phyloP scores from a whole-genome alignment of 371 early-diverging fungal species.

The Saksenaea vasiformis region DNA sequence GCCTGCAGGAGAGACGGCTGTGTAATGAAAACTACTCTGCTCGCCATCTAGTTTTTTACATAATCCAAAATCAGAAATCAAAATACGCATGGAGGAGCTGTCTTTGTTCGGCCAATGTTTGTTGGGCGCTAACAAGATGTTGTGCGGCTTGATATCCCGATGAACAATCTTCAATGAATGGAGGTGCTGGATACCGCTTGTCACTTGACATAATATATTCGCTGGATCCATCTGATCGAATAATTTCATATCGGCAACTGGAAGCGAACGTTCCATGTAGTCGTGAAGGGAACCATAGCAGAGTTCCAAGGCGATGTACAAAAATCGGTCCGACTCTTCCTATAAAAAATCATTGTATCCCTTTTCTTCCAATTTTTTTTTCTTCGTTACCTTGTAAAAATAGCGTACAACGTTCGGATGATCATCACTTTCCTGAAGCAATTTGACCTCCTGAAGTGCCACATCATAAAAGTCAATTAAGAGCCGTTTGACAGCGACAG shows the following conservation, averaged over 20 bases:
- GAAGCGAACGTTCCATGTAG: conserved; percentile 44
- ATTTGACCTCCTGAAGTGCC: conserved; percentile 90
- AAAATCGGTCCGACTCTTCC: conserved; percentile 87
- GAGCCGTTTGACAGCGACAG: conserved; percentile 94
- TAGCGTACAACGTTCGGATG: conserved; percentile 98
- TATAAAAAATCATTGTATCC: too few relatives aligned
- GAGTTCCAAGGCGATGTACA: conserved; percentile 94
- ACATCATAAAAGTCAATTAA: conserved; percentile 93
- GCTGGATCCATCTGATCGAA: conserved; percentile 48
- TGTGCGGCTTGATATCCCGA: conserved; percentile 94
- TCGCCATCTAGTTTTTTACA: conserved; percentile 93
- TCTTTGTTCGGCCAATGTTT: conserved; percentile 34
- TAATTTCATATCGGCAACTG: conserved; percentile 28
- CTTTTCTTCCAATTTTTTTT: too few relatives aligned
- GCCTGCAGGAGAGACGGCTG: conserved; percentile 76
- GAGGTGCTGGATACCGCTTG: conserved; percentile 83
- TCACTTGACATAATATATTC: conserved; percentile 74
- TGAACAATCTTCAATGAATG: conserved; percentile 95
- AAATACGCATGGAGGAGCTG: conserved; percentile 57
- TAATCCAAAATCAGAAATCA: conserved; percentile 98
- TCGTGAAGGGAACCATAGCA: conserved; percentile 82
- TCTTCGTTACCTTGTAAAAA: conserved; percentile 65
- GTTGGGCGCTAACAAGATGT: conserved; percentile 80
- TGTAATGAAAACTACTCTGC: conserved; percentile 93
- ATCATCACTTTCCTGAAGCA: conserved; percentile 90